Base-by-base conservation (phyloP, 106 monocot genomes). In the Narthecium ossifragum region DNA sequence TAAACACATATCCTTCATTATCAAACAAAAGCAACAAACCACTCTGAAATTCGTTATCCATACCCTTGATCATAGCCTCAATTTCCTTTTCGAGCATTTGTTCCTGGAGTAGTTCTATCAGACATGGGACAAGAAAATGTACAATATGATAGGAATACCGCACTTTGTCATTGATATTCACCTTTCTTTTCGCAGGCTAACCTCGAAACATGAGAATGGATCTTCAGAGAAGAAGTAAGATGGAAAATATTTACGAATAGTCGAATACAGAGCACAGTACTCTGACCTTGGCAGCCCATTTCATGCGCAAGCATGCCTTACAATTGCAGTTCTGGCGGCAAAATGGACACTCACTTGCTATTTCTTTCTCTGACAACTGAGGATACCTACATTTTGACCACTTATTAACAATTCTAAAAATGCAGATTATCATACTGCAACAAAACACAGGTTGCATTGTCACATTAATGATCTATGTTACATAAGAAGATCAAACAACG, bases 271-370 rank as follows among this genome's bases (percentile, higher is more conserved):
- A 22, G 7, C 23, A 22, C 20, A 8, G 5, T n/a, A 3, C 20
- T 43, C 36, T 24, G 26, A 77, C 76, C 76, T 53, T 59, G 4
- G 37, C 6, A 54, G 61, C 29, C 21, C 66, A 39, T 36, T 24
- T 46, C 61, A 65, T 77, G 10, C 77, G 77, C 3, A 77, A 71
- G 46, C 77, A 77, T 15, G 55, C 52, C 31, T 77, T 77, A 34
- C 77, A 77, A 55, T 77, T 77, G 66, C 77, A 77, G 55, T 66
- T 64, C n/a, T 66, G 60, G 14, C 56, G 46, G 25, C 77, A 77
- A 21, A 66, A 13, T 25, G 77, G 77, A 36, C 77, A 77, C 8
- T 37, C 46, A 48, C 18, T 27, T 1, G 52, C 71, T 66, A 77
- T 39, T 10, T 77, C 71, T 27, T 31, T 34, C 34, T 53, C 30